Evolutionary conservation across 306 rosid species (phyloP).

Genomic region (Prosopis cineraria): DNA sequence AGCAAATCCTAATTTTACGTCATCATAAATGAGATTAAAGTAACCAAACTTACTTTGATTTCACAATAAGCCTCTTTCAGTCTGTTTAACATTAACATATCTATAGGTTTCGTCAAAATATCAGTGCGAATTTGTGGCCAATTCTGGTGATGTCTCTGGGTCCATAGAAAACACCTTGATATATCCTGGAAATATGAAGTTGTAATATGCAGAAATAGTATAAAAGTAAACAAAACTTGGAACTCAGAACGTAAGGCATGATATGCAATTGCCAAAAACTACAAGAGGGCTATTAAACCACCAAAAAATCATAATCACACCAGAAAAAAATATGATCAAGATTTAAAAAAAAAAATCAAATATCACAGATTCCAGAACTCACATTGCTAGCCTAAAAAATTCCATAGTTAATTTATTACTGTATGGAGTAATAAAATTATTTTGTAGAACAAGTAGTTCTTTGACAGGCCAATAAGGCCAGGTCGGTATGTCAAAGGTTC

Average conservation of each 20-base stretch:
- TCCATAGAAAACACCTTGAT: slow-evolving; percentile 93
- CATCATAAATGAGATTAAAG: slow-evolving; percentile 7
- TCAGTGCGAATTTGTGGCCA: slow-evolving; percentile 96
- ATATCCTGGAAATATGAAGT: slow-evolving; percentile 67
- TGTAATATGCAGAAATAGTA: slow-evolving; percentile 1
- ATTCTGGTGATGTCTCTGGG: slow-evolving; percentile 94
- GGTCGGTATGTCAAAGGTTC: background rate
- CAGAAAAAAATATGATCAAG: background rate
- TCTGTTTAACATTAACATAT: slow-evolving; percentile 82
- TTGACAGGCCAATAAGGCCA: background rate
- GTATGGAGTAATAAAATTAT: background rate
- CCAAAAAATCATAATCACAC: slow-evolving; percentile 16
- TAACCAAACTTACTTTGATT: slow-evolving; percentile 66
- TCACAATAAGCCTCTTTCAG: slow-evolving; percentile 86
- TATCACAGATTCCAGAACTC: background rate
- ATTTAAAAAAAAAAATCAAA: slow-evolving; percentile 9
- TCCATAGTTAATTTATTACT: background rate
- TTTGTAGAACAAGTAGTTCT: background rate
- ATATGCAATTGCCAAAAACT: slow-evolving; percentile 16
- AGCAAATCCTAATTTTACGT: background rate
- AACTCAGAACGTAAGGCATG: background rate
- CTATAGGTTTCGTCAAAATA: slow-evolving; percentile 77
- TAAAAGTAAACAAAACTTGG: slow-evolving; percentile 18
- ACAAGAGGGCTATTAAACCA: background rate
- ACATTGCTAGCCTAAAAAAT: background rate